Conservation (phyloP, 345 rosid genomes). For the Mallotus nudiflorus region DNA sequence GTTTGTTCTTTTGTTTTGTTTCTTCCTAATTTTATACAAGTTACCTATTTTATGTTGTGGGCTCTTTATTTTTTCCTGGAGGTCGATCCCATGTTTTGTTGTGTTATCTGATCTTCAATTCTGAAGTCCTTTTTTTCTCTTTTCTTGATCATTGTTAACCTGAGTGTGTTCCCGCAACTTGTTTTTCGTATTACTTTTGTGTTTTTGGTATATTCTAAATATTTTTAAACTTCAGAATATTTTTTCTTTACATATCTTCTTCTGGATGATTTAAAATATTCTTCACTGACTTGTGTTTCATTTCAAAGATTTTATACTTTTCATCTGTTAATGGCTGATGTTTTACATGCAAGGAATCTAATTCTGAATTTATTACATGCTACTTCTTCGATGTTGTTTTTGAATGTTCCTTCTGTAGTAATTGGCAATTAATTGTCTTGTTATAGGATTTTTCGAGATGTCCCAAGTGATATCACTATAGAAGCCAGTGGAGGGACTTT, state of each 20-base stretch:
- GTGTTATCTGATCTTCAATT: not conserved
- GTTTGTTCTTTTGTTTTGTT: conserved; percentile 35
- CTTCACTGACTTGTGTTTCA: not conserved
- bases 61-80: not conserved
- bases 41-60: not conserved
- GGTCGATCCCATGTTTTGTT: not conserved
- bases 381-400: too few relatives aligned
- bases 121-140: not conserved
- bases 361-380: too few relatives aligned
- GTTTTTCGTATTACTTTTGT: not conserved
- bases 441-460: conserved; percentile 90
- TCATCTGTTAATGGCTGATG: not conserved
- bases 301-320: not conserved
- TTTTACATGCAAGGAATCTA: not conserved
- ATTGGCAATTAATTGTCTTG: conserved; percentile 10
- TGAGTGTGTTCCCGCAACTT: not conserved
- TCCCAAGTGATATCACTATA: conserved; percentile 86
- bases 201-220: not conserved
- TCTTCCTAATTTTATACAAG: not conserved
- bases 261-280: not conserved
- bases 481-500: conserved; percentile 78
- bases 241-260: not conserved
- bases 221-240: not conserved
- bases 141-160: not conserved
- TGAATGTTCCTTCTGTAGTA: conserved; percentile 8